Evolutionary conservation across 2,329 filamentous ascomycete genomes (phyloP).

Genomic region (Coleophoma eucalyptorum): DNA sequence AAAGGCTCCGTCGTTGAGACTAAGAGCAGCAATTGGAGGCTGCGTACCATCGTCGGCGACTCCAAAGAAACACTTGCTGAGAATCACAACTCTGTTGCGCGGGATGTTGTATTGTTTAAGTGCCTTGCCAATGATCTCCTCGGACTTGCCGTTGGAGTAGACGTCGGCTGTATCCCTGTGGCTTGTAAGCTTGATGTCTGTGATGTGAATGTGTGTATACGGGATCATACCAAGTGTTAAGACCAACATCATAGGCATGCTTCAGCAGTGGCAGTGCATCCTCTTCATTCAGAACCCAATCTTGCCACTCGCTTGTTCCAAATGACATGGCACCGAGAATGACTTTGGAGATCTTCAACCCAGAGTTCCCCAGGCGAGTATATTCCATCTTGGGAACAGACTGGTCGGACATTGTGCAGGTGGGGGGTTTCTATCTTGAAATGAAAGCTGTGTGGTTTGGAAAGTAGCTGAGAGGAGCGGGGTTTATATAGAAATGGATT

Average conservation of each 20-base stretch:
- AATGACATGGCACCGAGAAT: slow-evolving; percentile 48
- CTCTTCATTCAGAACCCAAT: slow-evolving; percentile 42
- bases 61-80: slow-evolving; percentile 58
- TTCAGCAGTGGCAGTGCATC: slow-evolving; percentile 47
- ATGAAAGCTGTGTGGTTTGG: not conserved
- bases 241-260: slow-evolving; percentile 42
- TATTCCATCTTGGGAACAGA: slow-evolving; percentile 8
- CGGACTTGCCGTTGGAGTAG: slow-evolving; percentile 53
- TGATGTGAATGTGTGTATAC: no score
- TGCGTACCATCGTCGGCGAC: slow-evolving; percentile 29
- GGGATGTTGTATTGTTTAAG: slow-evolving; percentile 61
- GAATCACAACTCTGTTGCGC: slow-evolving; percentile 58
- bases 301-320: slow-evolving; percentile 39
- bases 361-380: slow-evolving; percentile 39
- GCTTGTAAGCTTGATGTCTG: no score
- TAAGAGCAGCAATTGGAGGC: not conserved
- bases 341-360: slow-evolving; percentile 47
- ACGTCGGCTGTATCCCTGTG: slow-evolving; percentile 32
- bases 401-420: not conserved
- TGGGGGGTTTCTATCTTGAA: not conserved
- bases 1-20: slow-evolving; percentile 34
- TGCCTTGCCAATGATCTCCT: slow-evolving; percentile 62
- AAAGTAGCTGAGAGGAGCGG: not conserved
- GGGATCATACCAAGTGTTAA: slow-evolving; percentile 41
- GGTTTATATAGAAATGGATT: no score